Percentiles rank a stretch among this genome's conserved stretches.
These are phyloP conservation scores for Bauhinia variegata DNA, from an alignment of 306 rosid genomes.

Conservation along the genomic window DNA sequence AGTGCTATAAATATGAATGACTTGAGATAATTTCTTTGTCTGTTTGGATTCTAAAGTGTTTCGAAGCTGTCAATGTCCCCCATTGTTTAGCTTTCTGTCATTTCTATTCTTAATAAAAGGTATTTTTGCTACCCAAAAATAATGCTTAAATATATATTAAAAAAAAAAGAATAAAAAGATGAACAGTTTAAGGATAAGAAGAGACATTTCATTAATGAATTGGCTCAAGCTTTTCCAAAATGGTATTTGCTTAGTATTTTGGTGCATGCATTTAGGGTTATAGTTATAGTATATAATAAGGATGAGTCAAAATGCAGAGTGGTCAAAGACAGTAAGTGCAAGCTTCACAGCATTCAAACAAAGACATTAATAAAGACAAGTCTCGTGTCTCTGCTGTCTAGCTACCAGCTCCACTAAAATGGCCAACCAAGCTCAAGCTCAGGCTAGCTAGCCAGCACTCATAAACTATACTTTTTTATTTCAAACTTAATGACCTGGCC, in stretches of 20 bases:
- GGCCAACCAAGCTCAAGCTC: slow-evolving; percentile 26
- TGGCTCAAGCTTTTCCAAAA: slow-evolving; percentile 19
- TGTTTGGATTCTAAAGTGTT: neutral
- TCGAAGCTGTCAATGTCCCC: neutral
- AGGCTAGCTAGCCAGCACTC: slow-evolving; percentile 1
- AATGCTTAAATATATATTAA: no score
- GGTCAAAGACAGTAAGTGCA: slow-evolving; percentile 50
- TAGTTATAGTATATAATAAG: no score
- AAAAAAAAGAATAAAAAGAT: neutral
- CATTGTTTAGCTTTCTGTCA: neutral
- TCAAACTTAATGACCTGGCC: no score
- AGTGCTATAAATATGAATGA: no score
- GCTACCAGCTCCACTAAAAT: slow-evolving; percentile 33
- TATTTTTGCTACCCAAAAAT: no score
- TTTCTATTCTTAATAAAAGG: neutral
- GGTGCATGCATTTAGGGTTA: slow-evolving; percentile 37
- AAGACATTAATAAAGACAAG: slow-evolving; percentile 44
- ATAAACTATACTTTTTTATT: neutral
- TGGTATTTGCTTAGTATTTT: slow-evolving; percentile 26
- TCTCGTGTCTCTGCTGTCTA: slow-evolving; percentile 15
- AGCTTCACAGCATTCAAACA: slow-evolving; percentile 31
- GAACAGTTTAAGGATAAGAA: slow-evolving; percentile 41
- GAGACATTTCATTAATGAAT: slow-evolving; percentile 28
- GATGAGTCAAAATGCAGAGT: slow-evolving; percentile 36
- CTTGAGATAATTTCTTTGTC: no score